phyloP scores from a whole-genome alignment of 75 land plant species.

The Ceratopteris richardii region DNA sequence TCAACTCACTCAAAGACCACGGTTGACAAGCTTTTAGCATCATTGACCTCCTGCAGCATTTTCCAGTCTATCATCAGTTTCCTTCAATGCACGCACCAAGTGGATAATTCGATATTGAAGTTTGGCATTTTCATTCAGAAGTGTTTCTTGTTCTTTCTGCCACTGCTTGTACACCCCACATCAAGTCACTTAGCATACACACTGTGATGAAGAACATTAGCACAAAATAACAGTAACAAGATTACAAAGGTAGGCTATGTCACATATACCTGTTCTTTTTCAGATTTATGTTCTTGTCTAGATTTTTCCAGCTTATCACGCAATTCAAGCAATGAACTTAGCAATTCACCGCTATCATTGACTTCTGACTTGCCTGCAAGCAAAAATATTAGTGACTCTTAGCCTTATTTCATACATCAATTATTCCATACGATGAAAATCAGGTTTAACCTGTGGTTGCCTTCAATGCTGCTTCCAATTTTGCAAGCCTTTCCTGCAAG shows the following conservation, averaged over 20 bases:
- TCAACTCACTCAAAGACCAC: too few species aligned
- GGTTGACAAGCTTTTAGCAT: too few species aligned
- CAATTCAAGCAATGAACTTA: constrained; percentile 13
- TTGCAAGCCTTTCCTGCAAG: constrained; percentile 39
- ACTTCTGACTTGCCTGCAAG: neutral
- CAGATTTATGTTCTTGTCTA: constrained; percentile 21
- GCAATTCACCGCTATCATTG: constrained; percentile 14
- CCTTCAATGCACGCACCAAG: constrained; percentile 32
- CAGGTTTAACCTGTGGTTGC: neutral
- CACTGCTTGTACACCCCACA: constrained; percentile 14
- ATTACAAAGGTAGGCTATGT: too few species aligned
- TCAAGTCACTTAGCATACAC: neutral
- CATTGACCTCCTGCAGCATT: constrained; percentile 3
- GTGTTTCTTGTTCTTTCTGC: constrained; percentile 25
- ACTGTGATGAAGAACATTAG: neutral
- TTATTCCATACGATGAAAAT: neutral
- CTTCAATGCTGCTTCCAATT: constrained; percentile 29
- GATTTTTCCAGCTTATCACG: constrained; percentile 19
- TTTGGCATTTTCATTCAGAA: constrained; percentile 31
- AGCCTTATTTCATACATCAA: too few species aligned
- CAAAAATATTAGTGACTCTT: too few species aligned
- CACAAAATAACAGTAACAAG: neutral
- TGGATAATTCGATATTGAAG: constrained; percentile 41
- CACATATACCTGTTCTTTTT: constrained; percentile 18
- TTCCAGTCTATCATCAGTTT: constrained; percentile 23